These are phyloP conservation scores for Glarea lozoyensis DNA, from an alignment of 495 filamentous ascomycete genomes.

Conservation along the genomic window DNA sequence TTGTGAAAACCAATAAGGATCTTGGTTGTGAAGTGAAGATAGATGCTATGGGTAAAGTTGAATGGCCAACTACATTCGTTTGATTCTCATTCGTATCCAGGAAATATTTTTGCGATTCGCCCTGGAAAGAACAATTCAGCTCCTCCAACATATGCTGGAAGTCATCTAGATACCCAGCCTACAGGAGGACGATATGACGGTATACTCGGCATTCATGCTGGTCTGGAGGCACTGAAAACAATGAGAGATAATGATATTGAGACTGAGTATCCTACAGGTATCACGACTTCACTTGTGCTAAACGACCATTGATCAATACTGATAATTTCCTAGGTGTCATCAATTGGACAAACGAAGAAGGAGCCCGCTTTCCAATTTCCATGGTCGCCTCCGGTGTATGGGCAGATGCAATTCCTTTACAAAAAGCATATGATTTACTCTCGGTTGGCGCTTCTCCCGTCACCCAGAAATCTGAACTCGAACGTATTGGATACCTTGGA, in stretches of 20 bases:
- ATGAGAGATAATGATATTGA: constrained; percentile 61
- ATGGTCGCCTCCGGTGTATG: constrained; percentile 74
- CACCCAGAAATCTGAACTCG: constrained; percentile 59
- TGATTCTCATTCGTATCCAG: constrained; percentile 29
- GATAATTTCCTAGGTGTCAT: constrained; percentile 51
- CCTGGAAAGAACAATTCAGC: constrained; percentile 41
- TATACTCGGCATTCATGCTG: constrained; percentile 64
- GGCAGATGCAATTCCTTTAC: constrained; percentile 56
- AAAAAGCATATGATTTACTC: constrained; percentile 49
- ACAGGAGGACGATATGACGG: constrained; percentile 70
- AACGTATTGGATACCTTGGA: constrained; percentile 65
- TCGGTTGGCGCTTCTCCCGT: constrained; percentile 43
- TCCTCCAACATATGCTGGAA: constrained; percentile 60
- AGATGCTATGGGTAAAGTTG: constrained; percentile 49
- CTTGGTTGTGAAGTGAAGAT: constrained; percentile 54
- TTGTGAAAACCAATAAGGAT: constrained; percentile 52
- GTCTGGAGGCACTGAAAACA: constrained; percentile 59
- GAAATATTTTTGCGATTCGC: constrained; percentile 66
- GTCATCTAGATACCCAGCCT: constrained; percentile 70
- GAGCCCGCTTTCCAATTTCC: constrained; percentile 69
- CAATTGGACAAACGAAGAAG: constrained; percentile 85
- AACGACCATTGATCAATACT: too few relatives aligned
- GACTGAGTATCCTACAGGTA: constrained; percentile 50
- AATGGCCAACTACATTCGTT: too few relatives aligned
- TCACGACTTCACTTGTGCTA: too few relatives aligned